A percentile compares a stretch with the other conserved stretches of the same genome.
phyloP scores from a whole-genome alignment of 768 basidiomycete genomes.

The Russula foetens region DNA sequence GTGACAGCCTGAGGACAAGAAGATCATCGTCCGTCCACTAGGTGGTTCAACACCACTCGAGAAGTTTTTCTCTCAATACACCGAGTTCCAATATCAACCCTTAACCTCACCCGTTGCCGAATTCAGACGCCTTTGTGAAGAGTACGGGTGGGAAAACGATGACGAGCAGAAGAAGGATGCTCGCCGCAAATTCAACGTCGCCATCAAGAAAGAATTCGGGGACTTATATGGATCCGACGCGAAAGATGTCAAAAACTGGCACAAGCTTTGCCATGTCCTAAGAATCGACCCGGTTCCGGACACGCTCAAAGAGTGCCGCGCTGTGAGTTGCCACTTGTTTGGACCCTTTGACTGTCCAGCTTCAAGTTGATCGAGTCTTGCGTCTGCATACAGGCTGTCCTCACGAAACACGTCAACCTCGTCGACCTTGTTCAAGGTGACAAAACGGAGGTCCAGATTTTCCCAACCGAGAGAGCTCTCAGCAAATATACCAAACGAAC shows the following conservation, averaged over 20 bases:
- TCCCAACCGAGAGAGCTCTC: constrained; percentile 21
- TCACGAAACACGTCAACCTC: constrained; percentile 25
- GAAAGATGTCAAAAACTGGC: constrained; percentile 15
- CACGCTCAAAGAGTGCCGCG: neutral
- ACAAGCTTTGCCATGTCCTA: constrained; percentile 15
- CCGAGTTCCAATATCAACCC: neutral
- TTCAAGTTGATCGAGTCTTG: neutral
- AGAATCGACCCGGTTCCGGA: constrained; percentile 14
- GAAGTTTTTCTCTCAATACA: constrained; percentile 17
- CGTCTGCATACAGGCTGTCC: neutral
- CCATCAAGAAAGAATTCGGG: constrained; percentile 18
- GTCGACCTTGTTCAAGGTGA: constrained; percentile 26
- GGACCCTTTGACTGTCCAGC: neutral
- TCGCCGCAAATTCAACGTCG: neutral
- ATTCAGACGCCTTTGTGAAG: too few species aligned
- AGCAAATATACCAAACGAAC: constrained; percentile 21
- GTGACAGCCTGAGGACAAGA: neutral
- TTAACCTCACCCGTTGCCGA: too few species aligned
- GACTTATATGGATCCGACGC: constrained; percentile 19
- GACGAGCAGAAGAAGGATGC: neutral
- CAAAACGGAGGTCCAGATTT: constrained; percentile 19
- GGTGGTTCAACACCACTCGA: neutral
- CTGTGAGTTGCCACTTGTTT: neutral
- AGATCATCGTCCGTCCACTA: neutral
- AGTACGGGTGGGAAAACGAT: neutral